Evolutionary conservation across 2,329 filamentous ascomycete species (phyloP), one percentile per base, ranked within the genome.

Genomic region (Lasiodiplodia sp.): DNA sequence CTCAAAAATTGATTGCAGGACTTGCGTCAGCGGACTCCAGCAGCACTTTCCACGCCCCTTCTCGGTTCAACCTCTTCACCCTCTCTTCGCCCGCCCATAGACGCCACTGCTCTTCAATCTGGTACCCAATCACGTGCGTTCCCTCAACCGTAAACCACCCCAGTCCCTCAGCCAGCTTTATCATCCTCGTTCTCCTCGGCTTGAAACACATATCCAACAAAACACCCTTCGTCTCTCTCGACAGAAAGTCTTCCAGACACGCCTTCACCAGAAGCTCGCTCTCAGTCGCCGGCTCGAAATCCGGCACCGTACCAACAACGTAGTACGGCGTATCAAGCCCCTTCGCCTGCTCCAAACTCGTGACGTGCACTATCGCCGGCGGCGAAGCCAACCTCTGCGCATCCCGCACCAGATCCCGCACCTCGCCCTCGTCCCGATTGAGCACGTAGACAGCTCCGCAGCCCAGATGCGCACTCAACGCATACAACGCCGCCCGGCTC

Each of bases 191-290:
- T 6, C 73, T 72, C 16, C 78, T 71, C 1, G 80, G 81, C 70
- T 82, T 82, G 72, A 80, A 82, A 70, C 81, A 82, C 79, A 82
- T 81, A 38, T 82, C 81, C 44, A 82, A 69, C 67, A 82, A 64
- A 0, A 82, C 75, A 0, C 80, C 80, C 66, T 75, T 78, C 6
- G 2, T n/a, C 4, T 21, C 10, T n/a, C 37, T 18, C 70, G 51
- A 0, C 1, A 53, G 51, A 14, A 53, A 53, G 12, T 53, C 51
- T 23, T 53, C 51, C 23, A 53, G 3, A 53, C n/a, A 53, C 8
- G n/a, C 51, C 10, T 23, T 53, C 1, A 53, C 51, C 8, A 53
- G 3, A 1, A 53, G 21, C 11, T 53, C 51, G 8, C n/a, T 23
- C 12, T 23, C 23, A 1, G 51, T 53, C 4, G 10, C 21, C n/a